A percentile compares a stretch with the other conserved stretches of the same genome.
These are phyloP conservation scores for Begonia fuchsioides DNA, from an alignment of 306 rosid genomes.

Conservation along the genomic window DNA sequence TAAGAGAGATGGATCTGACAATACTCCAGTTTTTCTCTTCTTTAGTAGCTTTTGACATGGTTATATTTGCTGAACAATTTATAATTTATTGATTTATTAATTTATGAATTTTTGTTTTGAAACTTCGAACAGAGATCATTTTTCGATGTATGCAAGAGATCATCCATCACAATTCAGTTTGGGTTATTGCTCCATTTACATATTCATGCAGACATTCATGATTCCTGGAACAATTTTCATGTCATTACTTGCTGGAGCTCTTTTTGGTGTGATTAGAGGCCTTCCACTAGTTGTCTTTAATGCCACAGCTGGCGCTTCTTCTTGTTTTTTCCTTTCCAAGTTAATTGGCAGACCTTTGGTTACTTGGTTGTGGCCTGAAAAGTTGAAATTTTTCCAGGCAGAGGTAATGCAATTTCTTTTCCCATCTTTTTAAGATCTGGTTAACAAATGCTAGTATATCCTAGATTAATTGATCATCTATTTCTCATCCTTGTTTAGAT, in stretches of 20 bases:
- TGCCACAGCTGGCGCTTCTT: slow-evolving; percentile 86
- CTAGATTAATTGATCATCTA: too few species aligned
- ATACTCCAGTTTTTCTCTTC: too few species aligned
- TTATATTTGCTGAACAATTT: too few species aligned
- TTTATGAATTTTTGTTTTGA: background rate
- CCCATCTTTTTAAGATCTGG: background rate
- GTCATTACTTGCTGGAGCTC: slow-evolving; percentile 95
- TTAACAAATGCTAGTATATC: too few species aligned
- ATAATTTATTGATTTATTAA: too few species aligned
- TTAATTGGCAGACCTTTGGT: slow-evolving; percentile 84
- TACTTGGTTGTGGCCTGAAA: slow-evolving; percentile 89
- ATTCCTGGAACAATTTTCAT: slow-evolving; percentile 94
- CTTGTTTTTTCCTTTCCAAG: slow-evolving; percentile 82
- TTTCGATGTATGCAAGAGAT: slow-evolving; percentile 42
- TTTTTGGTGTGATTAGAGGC: slow-evolving; percentile 71
- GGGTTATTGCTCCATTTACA: slow-evolving; percentile 87
- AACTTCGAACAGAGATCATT: slow-evolving; percentile 37
- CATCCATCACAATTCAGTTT: slow-evolving; percentile 64
- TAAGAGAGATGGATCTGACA: too few species aligned
- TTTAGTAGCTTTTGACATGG: too few species aligned
- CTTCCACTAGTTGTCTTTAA: slow-evolving; percentile 72
- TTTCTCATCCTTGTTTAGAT: slow-evolving; percentile 24
- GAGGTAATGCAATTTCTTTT: slow-evolving; percentile 31
- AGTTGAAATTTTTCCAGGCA: slow-evolving; percentile 69
- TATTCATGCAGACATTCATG: slow-evolving; percentile 98